phyloP scores from a whole-genome alignment of 2,329 filamentous ascomycete species.

The Fusarium annulatum region DNA sequence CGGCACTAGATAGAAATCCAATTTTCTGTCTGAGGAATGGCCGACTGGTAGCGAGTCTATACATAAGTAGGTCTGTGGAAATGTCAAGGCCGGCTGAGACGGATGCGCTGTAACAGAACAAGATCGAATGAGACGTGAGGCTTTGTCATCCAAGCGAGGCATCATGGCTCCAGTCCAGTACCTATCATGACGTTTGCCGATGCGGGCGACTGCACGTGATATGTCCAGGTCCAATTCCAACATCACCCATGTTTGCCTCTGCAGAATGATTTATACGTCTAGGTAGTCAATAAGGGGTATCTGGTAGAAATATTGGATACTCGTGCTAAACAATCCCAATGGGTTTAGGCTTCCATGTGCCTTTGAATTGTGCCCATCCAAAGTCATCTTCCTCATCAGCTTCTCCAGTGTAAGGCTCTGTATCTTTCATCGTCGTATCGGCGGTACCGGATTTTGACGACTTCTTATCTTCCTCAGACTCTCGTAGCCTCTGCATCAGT shows the following conservation, averaged over 20 bases:
- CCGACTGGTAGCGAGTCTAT: conserved; percentile 53
- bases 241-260: background rate
- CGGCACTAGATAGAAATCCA: conserved; percentile 35
- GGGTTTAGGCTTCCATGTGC: conserved; percentile 67
- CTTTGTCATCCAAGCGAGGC: conserved; percentile 42
- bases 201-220: conserved; percentile 40
- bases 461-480: conserved; percentile 14
- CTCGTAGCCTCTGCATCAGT: conserved; percentile 55
- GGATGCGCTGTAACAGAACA: conserved; percentile 11
- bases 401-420: conserved; percentile 35
- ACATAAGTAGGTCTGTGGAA: conserved; percentile 51
- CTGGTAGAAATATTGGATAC: background rate
- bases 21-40: conserved; percentile 50
- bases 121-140: conserved; percentile 38
- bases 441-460: conserved; percentile 9
- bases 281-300: conserved; percentile 24
- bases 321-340: conserved; percentile 63
- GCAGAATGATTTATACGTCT: background rate
- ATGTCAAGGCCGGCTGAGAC: background rate
- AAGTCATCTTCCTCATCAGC: conserved; percentile 37
- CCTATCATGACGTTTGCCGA: conserved; percentile 37
- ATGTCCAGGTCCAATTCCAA: background rate
- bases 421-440: conserved; percentile 23
- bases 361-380: conserved; percentile 63
- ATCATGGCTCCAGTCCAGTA: conserved; percentile 30